phyloP scores from a whole-genome alignment of 371 early-diverging fungal genomes.

The Zancudomyces culisetae region DNA sequence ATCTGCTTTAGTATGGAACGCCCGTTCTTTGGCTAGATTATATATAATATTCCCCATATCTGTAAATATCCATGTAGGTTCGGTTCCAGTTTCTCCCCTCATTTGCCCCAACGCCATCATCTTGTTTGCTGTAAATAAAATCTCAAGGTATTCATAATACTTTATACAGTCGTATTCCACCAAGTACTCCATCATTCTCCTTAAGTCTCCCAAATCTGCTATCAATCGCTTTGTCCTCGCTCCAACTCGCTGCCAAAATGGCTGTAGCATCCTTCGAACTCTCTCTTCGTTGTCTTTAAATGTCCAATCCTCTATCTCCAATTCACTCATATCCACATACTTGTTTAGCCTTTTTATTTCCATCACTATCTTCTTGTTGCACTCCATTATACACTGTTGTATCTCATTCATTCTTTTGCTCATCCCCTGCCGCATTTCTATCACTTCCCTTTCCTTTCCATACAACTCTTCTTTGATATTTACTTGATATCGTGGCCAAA shows the following conservation, averaged over 20 bases:
- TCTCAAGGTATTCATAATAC: slow-evolving; percentile 67
- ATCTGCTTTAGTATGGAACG: slow-evolving; percentile 5
- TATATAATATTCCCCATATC: slow-evolving; percentile 59
- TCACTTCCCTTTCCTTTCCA: slow-evolving; percentile 28
- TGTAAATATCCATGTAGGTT: slow-evolving; percentile 56
- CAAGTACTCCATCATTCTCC: slow-evolving; percentile 49
- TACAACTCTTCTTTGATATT: slow-evolving; percentile 38
- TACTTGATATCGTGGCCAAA: slow-evolving; percentile 85
- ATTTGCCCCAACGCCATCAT: slow-evolving; percentile 12
- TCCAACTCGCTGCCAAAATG: slow-evolving; percentile 73
- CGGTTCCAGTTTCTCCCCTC: slow-evolving; percentile 11
- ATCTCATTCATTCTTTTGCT: slow-evolving; percentile 60
- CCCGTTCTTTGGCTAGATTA: slow-evolving; percentile 10
- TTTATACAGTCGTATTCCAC: slow-evolving; percentile 74
- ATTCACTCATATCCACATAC: slow-evolving; percentile 55
- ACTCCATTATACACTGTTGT: slow-evolving; percentile 67
- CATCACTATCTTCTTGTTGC: slow-evolving; percentile 53
- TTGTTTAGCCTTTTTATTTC: slow-evolving; percentile 53
- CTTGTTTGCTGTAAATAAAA: slow-evolving; percentile 39
- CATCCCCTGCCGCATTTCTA: slow-evolving; percentile 67
- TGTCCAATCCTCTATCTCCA: slow-evolving; percentile 69
- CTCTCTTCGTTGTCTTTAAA: slow-evolving; percentile 61
- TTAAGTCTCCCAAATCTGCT: slow-evolving; percentile 46
- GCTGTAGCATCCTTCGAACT: slow-evolving; percentile 54
- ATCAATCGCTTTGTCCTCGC: slow-evolving; percentile 53